Base-by-base conservation (phyloP, 257 asterid genomes). In the Oldenlandia corymbosa region DNA sequence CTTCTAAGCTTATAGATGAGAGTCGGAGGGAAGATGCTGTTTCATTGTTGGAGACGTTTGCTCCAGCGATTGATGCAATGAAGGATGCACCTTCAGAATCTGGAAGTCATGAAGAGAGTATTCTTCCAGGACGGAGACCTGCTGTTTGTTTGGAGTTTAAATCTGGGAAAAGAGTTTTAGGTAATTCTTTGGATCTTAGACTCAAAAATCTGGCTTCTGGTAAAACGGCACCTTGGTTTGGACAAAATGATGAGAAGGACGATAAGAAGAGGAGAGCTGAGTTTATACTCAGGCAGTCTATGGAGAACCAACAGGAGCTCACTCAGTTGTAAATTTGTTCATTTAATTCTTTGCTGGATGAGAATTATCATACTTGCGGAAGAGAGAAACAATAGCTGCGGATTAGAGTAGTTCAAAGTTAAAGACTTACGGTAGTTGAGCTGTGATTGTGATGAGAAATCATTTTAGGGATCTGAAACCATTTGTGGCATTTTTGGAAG, bases 11-110 rank as follows among this genome's bases (percentile, higher is more conserved):
- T 50, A 68, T 74, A 31, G 51, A 27, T 50, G 83, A 75, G 62
- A 66, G 52, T 49, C 47, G 21, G 8, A 17, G 37, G 6, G 87
- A 80, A 62, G 79, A 80, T 37, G 72, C 64, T 10, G 74, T 71
- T 65, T 79, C 99, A 58, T 77, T 90, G 73, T 65, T 88, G 88
- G 96, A 87, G 75, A 82, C 95, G 5, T 93, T 93, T 80, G 88
- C 94, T 62, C 96, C 99, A 0, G 96, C 96, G n/a, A 81, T 93
- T 59, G 96, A 90, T 75, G 94, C 99, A 11, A 77, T 90, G 94
- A 88, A 76, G 81, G 95, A 85, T 58, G 87, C 88, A 64, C 80
- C 80, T 64, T 67, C 73, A 43, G 95, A 82, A 67, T 82, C 86
- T 21, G 97, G 76, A 60, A 73, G 79, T 76, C 87, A 74, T 14